Percentiles rank a stretch among this genome's conserved stretches.
phyloP scores from a whole-genome alignment of 2,329 filamentous ascomycete genomes.

The Dothistroma pini region DNA sequence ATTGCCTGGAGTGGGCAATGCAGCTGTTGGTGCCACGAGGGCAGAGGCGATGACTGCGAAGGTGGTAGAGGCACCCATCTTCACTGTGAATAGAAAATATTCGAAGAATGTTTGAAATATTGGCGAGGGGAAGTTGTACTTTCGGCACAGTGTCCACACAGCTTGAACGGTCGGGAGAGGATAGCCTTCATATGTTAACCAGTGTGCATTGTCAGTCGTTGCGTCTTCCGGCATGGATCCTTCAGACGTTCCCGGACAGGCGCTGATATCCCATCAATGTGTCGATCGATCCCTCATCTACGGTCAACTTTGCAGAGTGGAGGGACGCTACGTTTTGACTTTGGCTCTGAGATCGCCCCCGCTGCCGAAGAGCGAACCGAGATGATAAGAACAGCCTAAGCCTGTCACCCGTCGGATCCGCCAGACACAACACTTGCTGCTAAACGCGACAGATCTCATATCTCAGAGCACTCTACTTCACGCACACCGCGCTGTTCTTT shows the following conservation, averaged over 20 bases:
- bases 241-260: neutral
- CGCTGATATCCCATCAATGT: neutral
- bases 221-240: neutral
- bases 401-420: too few species aligned
- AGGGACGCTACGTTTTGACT: neutral
- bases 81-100: neutral
- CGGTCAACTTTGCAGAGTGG: neutral
- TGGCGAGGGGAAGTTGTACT: neutral
- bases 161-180: neutral
- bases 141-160: neutral
- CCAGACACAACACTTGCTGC: too few species aligned
- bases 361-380: neutral
- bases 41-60: constrained; percentile 12
- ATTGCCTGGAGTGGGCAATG: neutral
- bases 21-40: constrained; percentile 3
- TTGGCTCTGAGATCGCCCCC: too few species aligned
- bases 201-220: neutral
- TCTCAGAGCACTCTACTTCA: neutral
- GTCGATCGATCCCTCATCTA: constrained; percentile 1
- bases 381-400: neutral
- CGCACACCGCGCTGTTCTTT: neutral
- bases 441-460: too few species aligned
- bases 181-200: neutral
- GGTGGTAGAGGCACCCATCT: constrained; percentile 15
- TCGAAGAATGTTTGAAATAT: neutral